Percentiles rank a stretch among this genome's conserved stretches.
phyloP scores from a whole-genome alignment of 176 grass and related monocot genomes.

The Eragrostis nindensis region DNA sequence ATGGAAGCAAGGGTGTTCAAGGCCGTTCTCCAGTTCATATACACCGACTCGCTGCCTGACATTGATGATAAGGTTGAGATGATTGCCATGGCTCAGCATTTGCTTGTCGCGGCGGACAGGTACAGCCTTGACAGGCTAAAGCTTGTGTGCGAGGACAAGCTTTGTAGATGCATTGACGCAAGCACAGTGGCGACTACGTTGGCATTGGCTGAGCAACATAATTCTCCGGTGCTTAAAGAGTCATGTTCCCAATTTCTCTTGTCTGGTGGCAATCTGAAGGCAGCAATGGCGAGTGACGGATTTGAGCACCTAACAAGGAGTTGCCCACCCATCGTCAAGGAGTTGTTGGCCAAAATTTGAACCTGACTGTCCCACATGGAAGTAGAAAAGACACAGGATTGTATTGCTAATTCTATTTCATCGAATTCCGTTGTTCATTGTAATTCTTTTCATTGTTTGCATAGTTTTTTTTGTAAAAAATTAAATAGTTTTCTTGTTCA shows the following conservation, averaged over 20 bases:
- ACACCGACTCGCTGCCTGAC: slow-evolving; percentile 36
- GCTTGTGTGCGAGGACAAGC: slow-evolving; percentile 47
- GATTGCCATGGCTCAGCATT: slow-evolving; percentile 38
- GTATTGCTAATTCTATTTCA: too few relatives aligned
- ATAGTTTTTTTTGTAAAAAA: too few relatives aligned
- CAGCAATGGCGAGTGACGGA: not conserved
- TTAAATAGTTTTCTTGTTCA: too few relatives aligned
- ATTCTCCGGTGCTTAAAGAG: not conserved
- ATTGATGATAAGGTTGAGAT: not conserved
- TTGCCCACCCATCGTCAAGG: not conserved
- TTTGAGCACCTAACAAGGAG: not conserved
- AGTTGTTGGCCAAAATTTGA: not conserved
- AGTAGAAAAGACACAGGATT: too few relatives aligned
- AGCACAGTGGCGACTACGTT: not conserved
- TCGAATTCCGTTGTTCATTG: too few relatives aligned
- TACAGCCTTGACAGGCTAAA: slow-evolving; percentile 47
- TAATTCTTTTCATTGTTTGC: too few relatives aligned
- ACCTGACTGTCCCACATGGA: too few relatives aligned
- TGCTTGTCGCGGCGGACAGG: slow-evolving; percentile 47
- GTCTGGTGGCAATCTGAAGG: not conserved
- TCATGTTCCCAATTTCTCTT: slow-evolving; percentile 17
- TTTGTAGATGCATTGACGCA: slow-evolving; percentile 8
- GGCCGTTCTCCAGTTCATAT: slow-evolving; percentile 47
- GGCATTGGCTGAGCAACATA: not conserved
- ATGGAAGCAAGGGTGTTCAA: slow-evolving; percentile 42